Conservation (phyloP, 176 grass and related monocot species). For the Pontederia crassipes region DNA sequence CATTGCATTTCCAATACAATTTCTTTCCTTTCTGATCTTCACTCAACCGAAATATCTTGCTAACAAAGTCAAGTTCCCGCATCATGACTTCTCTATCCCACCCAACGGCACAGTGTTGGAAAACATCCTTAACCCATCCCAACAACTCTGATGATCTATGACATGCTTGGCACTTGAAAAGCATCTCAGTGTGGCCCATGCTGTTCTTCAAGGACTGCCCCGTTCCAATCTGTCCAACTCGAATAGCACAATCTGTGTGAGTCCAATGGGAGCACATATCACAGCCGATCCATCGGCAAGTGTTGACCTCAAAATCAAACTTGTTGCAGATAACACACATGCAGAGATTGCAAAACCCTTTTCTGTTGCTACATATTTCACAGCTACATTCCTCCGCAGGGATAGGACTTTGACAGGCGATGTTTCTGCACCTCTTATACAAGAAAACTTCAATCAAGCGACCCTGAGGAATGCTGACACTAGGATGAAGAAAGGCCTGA, state of each 20-base stretch:
- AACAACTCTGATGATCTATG: conserved; percentile 61
- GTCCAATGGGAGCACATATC: conserved; percentile 86
- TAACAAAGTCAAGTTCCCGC: conserved; percentile 65
- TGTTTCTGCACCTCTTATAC: conserved; percentile 75
- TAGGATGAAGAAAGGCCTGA: conserved; percentile 67
- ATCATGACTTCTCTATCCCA: conserved; percentile 59
- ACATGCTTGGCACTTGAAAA: conserved; percentile 77
- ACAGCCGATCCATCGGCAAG: conserved; percentile 86
- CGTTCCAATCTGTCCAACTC: conserved; percentile 33
- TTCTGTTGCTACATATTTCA: conserved; percentile 41
- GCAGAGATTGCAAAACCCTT: conserved; percentile 75
- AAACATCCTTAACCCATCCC: conserved; percentile 78
- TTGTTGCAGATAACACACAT: conserved; percentile 85
- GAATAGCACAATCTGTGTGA: conserved; percentile 78
- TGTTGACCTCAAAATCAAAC: conserved; percentile 88
- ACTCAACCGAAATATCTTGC: conserved; percentile 70
- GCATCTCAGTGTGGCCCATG: conserved; percentile 32
- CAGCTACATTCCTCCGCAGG: conserved; percentile 64
- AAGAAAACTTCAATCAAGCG: conserved; percentile 58
- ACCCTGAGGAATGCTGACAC: conserved; percentile 38
- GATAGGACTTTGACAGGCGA: conserved; percentile 53
- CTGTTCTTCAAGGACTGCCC: conserved; percentile 38
- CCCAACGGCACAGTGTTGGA: conserved; percentile 59
- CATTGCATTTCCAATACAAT: conserved; percentile 41
- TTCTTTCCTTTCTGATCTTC: conserved; percentile 59